These are phyloP conservation scores for Gaeumannomyces sp. DNA, from an alignment of 2,329 filamentous ascomycete species.

Conservation along the genomic window DNA sequence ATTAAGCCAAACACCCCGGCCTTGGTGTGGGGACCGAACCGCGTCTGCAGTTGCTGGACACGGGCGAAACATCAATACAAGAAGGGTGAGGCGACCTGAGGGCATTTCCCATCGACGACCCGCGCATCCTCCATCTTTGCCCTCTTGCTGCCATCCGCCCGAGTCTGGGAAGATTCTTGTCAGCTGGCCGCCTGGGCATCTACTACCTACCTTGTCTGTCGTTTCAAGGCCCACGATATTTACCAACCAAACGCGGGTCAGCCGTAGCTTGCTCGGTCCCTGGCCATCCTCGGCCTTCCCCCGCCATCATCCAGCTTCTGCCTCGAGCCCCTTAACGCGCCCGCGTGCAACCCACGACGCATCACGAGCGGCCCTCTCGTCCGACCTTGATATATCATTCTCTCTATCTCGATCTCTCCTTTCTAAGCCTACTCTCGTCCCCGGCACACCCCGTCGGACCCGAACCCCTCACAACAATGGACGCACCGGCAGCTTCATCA, in stretches of 20 bases:
- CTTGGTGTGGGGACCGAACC: not conserved
- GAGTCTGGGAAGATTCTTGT: too few species aligned
- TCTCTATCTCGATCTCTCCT: too few species aligned
- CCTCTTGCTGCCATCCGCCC: too few species aligned
- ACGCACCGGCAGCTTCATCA: slow-evolving; percentile 23
- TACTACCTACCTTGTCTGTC: not conserved
- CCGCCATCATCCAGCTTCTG: not conserved
- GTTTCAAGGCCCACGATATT: not conserved
- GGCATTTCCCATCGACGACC: not conserved
- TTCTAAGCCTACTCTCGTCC: not conserved
- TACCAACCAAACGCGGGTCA: not conserved
- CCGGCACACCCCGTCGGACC: not conserved
- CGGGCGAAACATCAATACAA: not conserved
- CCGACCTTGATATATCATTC: not conserved
- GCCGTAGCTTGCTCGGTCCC: not conserved
- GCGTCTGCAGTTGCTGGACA: not conserved
- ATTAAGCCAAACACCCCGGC: not conserved
- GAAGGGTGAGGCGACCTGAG: not conserved
- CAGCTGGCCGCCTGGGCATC: too few species aligned
- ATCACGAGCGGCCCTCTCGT: not conserved
- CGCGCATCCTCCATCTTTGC: too few species aligned
- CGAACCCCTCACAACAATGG: not conserved
- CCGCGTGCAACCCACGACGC: not conserved
- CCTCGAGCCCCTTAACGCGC: not conserved
- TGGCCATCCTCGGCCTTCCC: not conserved